Base-by-base conservation (phyloP, 2,329 filamentous ascomycete species). In the Fusarium floridanum region DNA sequence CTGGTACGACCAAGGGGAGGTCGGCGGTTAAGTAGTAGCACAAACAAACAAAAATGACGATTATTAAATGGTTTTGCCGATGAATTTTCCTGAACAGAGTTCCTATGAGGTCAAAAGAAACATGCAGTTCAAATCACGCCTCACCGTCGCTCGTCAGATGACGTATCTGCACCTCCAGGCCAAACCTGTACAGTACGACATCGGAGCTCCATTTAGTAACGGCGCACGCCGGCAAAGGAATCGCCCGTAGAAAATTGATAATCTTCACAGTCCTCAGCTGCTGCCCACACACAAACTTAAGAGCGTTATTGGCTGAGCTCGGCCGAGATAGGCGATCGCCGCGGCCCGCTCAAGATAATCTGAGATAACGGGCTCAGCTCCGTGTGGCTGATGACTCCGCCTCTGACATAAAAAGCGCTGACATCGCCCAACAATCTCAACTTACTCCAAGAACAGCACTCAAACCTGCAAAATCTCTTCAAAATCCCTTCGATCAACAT, bases 241-340 rank as follows among this genome's bases (percentile, higher is more conserved):
- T 32, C 27, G 17, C 48, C 43, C 53, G 32, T 37, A 34, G 29
- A 60, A 59, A 36, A 59, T 9, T 5, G 20, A 32, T 6, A 14
- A 8, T 11, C 7, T 36, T 6, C 9, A 56, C n/a, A 56, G 36
- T 55, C n/a, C 48, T 55, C 27, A 34, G 53, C n/a, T 34, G 2
- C 37, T n/a, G 29, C 11, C 27, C 17, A 4, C 27, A 5, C 27
- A 32, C 48, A 55, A 55, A 20, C 17, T 20, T 10, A 20, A 55
- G 24, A 36, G n/a, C n/a, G n/a, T 57, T 10, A 56, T 57, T 59
- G 39, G 50, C 37, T 20, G 37, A 11, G 6, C 48, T 64, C 41
- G 69, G 50, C 22, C 48, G 32, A 75, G 72, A 75, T 75, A 75
- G 72, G 72, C 69, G 60, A 70, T 73, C 72, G 72, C 69, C 72